Percentiles rank a stretch among this genome's conserved stretches.
Evolutionary conservation across 257 asterid genomes (phyloP).

Genomic region (Echium plantagineum): DNA sequence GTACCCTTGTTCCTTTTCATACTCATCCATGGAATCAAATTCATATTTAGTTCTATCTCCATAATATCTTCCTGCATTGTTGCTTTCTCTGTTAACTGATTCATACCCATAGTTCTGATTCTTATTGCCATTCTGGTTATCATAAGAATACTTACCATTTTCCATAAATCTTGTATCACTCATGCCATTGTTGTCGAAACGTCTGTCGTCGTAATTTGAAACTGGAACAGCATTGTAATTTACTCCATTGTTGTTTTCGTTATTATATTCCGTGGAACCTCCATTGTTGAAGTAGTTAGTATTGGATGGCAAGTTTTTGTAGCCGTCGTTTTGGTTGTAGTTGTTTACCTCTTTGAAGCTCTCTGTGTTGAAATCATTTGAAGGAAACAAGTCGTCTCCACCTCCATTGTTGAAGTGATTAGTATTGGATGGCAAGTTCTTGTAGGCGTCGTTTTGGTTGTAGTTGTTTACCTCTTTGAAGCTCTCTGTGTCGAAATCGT

Average conservation of each 20-base stretch:
- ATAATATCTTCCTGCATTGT: slow-evolving; percentile 12
- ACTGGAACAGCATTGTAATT: not conserved
- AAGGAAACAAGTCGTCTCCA: too few relatives aligned
- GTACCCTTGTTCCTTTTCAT: slow-evolving; percentile 43
- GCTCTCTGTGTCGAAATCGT: too few relatives aligned
- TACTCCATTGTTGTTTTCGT: not conserved
- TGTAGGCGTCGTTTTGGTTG: too few relatives aligned
- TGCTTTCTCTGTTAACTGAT: slow-evolving; percentile 10
- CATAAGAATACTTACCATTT: slow-evolving; percentile 26
- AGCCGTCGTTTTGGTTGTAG: too few relatives aligned
- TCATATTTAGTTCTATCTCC: slow-evolving; percentile 33
- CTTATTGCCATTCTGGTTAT: slow-evolving; percentile 16
- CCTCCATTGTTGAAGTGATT: too few relatives aligned
- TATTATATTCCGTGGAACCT: slow-evolving; percentile 7
- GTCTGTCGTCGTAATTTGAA: slow-evolving; percentile 6
- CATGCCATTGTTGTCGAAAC: slow-evolving; percentile 13
- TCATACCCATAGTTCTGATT: slow-evolving; percentile 15
- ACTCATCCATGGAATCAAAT: slow-evolving; percentile 55
- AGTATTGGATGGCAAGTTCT: too few relatives aligned
- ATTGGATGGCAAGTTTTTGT: too few relatives aligned
- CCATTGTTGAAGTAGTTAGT: too few relatives aligned
- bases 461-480: too few relatives aligned
- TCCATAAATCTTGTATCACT: slow-evolving; percentile 42
- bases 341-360: too few relatives aligned
- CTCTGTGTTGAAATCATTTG: too few relatives aligned